A percentile compares a stretch with the other conserved stretches of the same genome.
Conservation (phyloP, 495 filamentous ascomycete species). For the Lichenothelia convexa region DNA sequence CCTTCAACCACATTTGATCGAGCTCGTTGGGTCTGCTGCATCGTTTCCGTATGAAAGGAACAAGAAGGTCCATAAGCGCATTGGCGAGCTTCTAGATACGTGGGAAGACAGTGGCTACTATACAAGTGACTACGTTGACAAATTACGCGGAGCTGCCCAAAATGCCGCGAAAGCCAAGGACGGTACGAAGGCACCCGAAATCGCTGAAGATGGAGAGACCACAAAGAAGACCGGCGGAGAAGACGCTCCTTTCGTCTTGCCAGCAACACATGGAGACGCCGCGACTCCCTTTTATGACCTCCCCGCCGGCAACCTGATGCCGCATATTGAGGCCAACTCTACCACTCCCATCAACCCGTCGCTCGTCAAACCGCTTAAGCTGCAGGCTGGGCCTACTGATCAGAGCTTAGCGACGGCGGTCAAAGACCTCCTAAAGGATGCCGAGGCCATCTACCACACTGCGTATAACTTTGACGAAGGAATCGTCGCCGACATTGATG, state of each 20-base stretch:
- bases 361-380: conserved; percentile 55
- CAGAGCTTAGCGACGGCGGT: conserved; percentile 44
- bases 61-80: conserved; percentile 46
- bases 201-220: background rate
- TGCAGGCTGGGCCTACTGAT: conserved; percentile 54
- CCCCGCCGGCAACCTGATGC: conserved; percentile 66
- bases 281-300: conserved; percentile 67
- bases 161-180: conserved; percentile 22
- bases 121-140: conserved; percentile 32
- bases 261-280: conserved; percentile 57
- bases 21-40: conserved; percentile 42
- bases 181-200: background rate
- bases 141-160: conserved; percentile 39
- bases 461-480: conserved; percentile 23
- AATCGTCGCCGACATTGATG: conserved; percentile 40
- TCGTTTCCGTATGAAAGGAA: conserved; percentile 37
- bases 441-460: conserved; percentile 39
- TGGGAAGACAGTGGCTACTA: conserved; percentile 62
- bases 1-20: conserved; percentile 40
- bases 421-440: conserved; percentile 47
- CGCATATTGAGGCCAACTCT: conserved; percentile 59
- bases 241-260: conserved; percentile 49
- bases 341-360: conserved; percentile 51
- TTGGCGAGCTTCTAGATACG: conserved; percentile 47
- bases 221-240: conserved; percentile 20